Conservation (phyloP, 306 rosid genomes). For the Ammopiptanthus mongolicus region DNA sequence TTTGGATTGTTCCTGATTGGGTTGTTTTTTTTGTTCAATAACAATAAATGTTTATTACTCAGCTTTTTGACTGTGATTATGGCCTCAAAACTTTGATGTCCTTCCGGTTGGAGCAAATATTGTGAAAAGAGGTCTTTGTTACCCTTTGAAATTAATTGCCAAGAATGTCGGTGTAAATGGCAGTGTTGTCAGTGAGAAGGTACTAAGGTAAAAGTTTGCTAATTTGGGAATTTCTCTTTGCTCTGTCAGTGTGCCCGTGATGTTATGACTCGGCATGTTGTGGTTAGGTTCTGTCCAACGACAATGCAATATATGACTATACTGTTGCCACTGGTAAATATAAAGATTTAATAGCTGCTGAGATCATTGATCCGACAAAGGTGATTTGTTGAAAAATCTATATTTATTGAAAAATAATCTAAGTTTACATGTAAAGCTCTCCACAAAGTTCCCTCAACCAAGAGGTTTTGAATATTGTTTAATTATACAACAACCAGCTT, state of each 20-base stretch:
- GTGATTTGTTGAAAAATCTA: too few relatives aligned
- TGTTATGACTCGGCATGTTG: background rate
- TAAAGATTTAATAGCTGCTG: too few relatives aligned
- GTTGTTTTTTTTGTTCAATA: background rate
- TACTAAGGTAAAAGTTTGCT: conserved; percentile 18
- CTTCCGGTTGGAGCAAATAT: conserved; percentile 94
- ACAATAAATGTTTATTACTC: background rate
- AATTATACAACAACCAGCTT: too few relatives aligned
- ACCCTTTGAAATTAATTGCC: conserved; percentile 91
- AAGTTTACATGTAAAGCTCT: too few relatives aligned
- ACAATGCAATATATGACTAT: too few relatives aligned
- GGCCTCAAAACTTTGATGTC: background rate
- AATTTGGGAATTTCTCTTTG: background rate
- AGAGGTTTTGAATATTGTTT: too few relatives aligned
- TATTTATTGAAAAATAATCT: too few relatives aligned
- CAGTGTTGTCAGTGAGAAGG: conserved; percentile 99
- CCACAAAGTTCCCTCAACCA: too few relatives aligned
- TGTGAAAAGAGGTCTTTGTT: conserved; percentile 86
- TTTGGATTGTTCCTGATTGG: background rate
- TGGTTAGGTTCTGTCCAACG: too few relatives aligned
- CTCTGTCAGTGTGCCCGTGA: background rate
- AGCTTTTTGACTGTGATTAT: background rate
- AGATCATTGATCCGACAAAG: too few relatives aligned
- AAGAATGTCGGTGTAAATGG: conserved; percentile 99
- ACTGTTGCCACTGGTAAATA: too few relatives aligned